These are phyloP conservation scores for Arachis monticola DNA, from an alignment of 331 rosid species.

Conservation along the genomic window DNA sequence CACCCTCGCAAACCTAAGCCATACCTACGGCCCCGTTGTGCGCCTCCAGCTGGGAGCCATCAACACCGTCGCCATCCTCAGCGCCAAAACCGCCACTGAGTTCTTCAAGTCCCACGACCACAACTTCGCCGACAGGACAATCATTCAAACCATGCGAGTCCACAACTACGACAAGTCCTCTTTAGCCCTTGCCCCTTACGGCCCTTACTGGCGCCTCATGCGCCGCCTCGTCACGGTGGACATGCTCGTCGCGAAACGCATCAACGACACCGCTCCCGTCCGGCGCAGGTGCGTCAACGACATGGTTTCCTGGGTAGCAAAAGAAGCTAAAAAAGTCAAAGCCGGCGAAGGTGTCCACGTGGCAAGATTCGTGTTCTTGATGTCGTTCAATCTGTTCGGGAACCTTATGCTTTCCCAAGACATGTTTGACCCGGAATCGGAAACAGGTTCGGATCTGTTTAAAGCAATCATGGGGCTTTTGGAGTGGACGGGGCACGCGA, in stretches of 20 bases:
- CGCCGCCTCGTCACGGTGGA: slow-evolving; percentile 57
- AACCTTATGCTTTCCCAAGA: slow-evolving; percentile 67
- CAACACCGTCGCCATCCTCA: slow-evolving; percentile 65
- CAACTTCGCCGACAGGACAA: slow-evolving; percentile 54
- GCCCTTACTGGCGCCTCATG: slow-evolving; percentile 61
- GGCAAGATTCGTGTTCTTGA: slow-evolving; percentile 58
- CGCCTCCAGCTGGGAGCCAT: slow-evolving; percentile 64
- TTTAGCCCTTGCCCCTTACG: slow-evolving; percentile 56
- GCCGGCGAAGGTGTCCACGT: slow-evolving; percentile 46
- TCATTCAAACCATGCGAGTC: slow-evolving; percentile 52
- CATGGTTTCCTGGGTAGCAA: slow-evolving; percentile 53
- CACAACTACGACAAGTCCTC: slow-evolving; percentile 58
- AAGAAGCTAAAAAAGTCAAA: slow-evolving; percentile 39
- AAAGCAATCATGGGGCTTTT: slow-evolving; percentile 50
- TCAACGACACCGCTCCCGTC: slow-evolving; percentile 42
- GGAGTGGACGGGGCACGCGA: slow-evolving; percentile 63
- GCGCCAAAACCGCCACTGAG: slow-evolving; percentile 49
- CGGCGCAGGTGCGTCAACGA: slow-evolving; percentile 54
- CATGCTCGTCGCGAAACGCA: slow-evolving; percentile 57
- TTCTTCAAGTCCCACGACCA: slow-evolving; percentile 69
- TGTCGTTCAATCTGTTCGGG: slow-evolving; percentile 65
- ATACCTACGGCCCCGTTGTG: slow-evolving; percentile 55
- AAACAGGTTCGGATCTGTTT: slow-evolving; percentile 56
- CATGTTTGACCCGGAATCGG: slow-evolving; percentile 56
- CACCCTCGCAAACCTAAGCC: slow-evolving; percentile 41